A percentile compares a stretch with the other conserved stretches of the same genome.
These are phyloP conservation scores for Oxalis stricta DNA, from an alignment of 441 rosid genomes.

Conservation along the genomic window DNA sequence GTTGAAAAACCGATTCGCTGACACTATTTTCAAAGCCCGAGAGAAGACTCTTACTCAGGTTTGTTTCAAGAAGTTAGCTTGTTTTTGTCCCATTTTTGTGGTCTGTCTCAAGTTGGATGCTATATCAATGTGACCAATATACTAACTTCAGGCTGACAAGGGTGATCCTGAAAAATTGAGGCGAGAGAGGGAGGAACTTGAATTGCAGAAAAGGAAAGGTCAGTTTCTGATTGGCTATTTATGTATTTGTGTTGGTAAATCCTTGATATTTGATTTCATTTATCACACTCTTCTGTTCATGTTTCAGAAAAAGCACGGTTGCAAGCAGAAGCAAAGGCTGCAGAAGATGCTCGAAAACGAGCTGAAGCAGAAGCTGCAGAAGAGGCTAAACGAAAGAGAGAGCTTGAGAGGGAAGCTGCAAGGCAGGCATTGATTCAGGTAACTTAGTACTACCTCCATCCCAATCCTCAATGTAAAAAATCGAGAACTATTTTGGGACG, in stretches of 20 bases:
- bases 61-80: slow-evolving; percentile 1
- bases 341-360: slow-evolving; percentile 48
- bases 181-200: slow-evolving; percentile 51
- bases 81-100: background rate
- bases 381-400: slow-evolving; percentile 52
- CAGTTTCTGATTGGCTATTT: slow-evolving; percentile 1
- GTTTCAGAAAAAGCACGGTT: slow-evolving; percentile 43
- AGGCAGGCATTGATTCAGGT: slow-evolving; percentile 58
- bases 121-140: slow-evolving; percentile 5
- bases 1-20: slow-evolving; percentile 55
- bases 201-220: slow-evolving; percentile 50
- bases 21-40: slow-evolving; percentile 58
- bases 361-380: slow-evolving; percentile 62
- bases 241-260: background rate
- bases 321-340: slow-evolving; percentile 62
- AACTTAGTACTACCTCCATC: slow-evolving; percentile 9
- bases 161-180: slow-evolving; percentile 59
- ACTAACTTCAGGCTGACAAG: slow-evolving; percentile 30
- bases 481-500: too few relatives aligned
- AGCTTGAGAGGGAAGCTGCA: slow-evolving; percentile 60
- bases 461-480: too few relatives aligned
- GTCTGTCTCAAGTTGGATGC: too few relatives aligned
- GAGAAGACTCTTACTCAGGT: slow-evolving; percentile 61
- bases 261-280: background rate
- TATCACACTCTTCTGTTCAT: slow-evolving; percentile 10